Evolutionary conservation across 371 early-diverging fungal species (phyloP).

Genomic region (Umbelopsis sp.): DNA sequence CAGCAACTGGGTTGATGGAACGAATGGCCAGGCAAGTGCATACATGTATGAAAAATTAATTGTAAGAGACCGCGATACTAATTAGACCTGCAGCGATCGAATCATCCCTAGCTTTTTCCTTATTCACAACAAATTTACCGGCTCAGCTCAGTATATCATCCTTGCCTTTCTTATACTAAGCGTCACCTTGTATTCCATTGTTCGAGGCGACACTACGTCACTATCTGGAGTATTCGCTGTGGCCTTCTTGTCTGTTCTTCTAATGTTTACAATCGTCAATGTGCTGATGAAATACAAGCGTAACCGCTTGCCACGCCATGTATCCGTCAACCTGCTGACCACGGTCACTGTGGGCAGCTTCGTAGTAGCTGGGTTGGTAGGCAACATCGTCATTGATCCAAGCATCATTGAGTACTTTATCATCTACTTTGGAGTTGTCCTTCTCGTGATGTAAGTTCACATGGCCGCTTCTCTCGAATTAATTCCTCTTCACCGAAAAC

Average conservation of each 20-base stretch:
- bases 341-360: slow-evolving; percentile 30
- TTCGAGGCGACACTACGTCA: slow-evolving; percentile 47
- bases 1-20: slow-evolving; percentile 53
- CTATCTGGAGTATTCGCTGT: slow-evolving; percentile 61
- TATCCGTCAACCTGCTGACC: slow-evolving; percentile 28
- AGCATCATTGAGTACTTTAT: slow-evolving; percentile 53
- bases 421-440: slow-evolving; percentile 48
- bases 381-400: slow-evolving; percentile 55
- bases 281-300: slow-evolving; percentile 52
- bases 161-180: slow-evolving; percentile 50
- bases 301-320: slow-evolving; percentile 38
- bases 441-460: slow-evolving; percentile 31
- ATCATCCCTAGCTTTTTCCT: slow-evolving; percentile 55
- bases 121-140: slow-evolving; percentile 43
- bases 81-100: slow-evolving; percentile 36
- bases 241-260: slow-evolving; percentile 52
- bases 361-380: slow-evolving; percentile 44
- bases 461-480: background rate
- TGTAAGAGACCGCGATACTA: background rate
- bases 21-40: slow-evolving; percentile 40
- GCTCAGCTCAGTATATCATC: slow-evolving; percentile 55
- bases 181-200: slow-evolving; percentile 46
- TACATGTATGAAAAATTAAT: background rate
- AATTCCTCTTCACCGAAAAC: background rate
- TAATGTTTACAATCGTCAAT: slow-evolving; percentile 48